Conservation (phyloP, 495 filamentous ascomycete species). For the Aspergillus heteromorphus region DNA sequence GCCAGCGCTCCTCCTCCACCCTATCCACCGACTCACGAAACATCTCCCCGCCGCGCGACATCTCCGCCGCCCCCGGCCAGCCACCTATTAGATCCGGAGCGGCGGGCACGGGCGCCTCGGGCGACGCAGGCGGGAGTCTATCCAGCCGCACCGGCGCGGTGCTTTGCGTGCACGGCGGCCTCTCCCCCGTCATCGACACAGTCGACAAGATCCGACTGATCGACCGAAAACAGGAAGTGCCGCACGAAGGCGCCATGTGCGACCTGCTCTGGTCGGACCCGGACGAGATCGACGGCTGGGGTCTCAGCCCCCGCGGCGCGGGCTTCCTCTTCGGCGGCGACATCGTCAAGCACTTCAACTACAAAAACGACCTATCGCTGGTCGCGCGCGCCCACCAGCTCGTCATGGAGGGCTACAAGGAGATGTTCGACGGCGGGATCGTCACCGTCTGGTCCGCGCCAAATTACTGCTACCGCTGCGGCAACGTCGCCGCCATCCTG, state of each 20-base stretch:
- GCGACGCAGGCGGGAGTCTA: conserved; percentile 55
- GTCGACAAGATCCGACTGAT: conserved; percentile 95
- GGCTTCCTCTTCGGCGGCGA: conserved; percentile 96
- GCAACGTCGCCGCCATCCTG: conserved; percentile 92
- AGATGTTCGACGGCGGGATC: conserved; percentile 94
- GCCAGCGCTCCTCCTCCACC: conserved; percentile 28
- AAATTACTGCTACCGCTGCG: conserved; percentile 97
- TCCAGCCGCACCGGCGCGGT: conserved; percentile 71
- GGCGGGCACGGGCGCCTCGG: conserved; percentile 72
- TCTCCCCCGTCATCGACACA: conserved; percentile 85
- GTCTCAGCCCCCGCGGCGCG: conserved; percentile 86
- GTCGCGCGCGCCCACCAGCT: conserved; percentile 95
- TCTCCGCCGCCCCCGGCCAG: conserved; percentile 38
- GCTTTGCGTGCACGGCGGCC: conserved; percentile 90
- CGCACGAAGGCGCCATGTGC: conserved; percentile 98
- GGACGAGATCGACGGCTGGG: conserved; percentile 98
- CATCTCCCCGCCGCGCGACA: conserved; percentile 41
- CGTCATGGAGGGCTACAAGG: conserved; percentile 99
- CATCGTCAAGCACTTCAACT: conserved; percentile 94
- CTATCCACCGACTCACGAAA: conserved; percentile 32
- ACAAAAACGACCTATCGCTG: conserved; percentile 82
- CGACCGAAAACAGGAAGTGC: conserved; percentile 96
- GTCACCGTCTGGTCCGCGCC: conserved; percentile 97
- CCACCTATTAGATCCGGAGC: conserved; percentile 54
- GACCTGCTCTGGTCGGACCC: conserved; percentile 97